Base-by-base conservation (phyloP, 192 early-diverging fungal genomes). In the Dispira simplex region DNA sequence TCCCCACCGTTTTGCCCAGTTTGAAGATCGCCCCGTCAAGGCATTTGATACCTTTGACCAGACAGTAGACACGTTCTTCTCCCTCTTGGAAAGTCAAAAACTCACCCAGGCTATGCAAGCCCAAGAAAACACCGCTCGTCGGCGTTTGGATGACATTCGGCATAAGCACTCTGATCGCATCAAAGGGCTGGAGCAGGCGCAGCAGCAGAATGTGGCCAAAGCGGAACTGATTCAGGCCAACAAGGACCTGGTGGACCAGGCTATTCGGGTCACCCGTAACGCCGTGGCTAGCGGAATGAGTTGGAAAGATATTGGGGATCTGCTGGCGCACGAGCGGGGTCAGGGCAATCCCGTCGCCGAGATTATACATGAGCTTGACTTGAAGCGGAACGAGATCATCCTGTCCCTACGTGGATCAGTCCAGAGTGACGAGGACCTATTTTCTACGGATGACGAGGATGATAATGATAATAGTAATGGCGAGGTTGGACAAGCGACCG, bases 211-310 rank as follows among this genome's bases (percentile, higher is more conserved):
- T 57, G 80, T 81, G 18, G 77, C 83, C 65, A 75, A 83, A 46
- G 96, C 95, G n/a, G 78, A 81, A 46, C 69, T 89, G n/a, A 92
- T 99, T 56, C 92, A 97, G 65, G 64, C 69, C 28, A 91, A 92
- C 64, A 67, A 92, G 56, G 81, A 86, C 39, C 74, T 86, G 66
- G 92, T 95, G 0, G 96, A 97, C 62, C 83, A 86, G 47, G 84
- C 92, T 0, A 89, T 99, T 58, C 71, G 80, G 64, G 86, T 94
- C 48, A 86, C 95, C 65, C 81, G 93, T 39, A 83, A 85, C 67
- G 93, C 90, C 28, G 82, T 97, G 9, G 90, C 90, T 9, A 82
- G 82, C 25, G 90, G 92, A 6, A 94, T 97, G 87, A 95, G 97
- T 70, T 99, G 97, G 97, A 77, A 79, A 63, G 97, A 99, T 70